Evolutionary conservation across 495 filamentous ascomycete genomes (phyloP).

Genomic region (Lepraria neglecta): DNA sequence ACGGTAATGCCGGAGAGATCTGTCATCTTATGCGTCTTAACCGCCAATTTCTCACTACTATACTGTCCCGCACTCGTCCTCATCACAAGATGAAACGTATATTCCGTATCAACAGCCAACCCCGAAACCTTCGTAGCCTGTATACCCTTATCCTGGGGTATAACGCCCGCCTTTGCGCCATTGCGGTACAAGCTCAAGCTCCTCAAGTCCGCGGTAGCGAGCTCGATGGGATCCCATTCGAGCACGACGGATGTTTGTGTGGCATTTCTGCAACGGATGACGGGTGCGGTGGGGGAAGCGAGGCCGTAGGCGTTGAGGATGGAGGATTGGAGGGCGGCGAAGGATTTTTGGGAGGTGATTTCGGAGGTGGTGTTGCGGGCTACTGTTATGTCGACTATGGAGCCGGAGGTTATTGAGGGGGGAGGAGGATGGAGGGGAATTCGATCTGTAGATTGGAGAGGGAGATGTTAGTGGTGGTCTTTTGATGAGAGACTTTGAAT

Average conservation of each 20-base stretch:
- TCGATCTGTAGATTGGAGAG: conserved; percentile 62
- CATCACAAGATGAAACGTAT: conserved; percentile 88
- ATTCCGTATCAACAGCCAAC: conserved; percentile 91
- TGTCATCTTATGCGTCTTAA: conserved; percentile 97
- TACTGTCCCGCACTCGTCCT: conserved; percentile 86
- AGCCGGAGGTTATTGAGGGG: conserved; percentile 90
- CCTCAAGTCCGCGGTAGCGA: conserved; percentile 85
- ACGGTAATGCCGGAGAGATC: conserved; percentile 95
- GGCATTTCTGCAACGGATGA: conserved; percentile 86
- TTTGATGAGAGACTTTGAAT: background rate
- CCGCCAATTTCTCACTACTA: conserved; percentile 71
- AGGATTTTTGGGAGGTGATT: conserved; percentile 59
- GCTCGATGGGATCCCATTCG: conserved; percentile 93
- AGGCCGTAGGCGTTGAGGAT: conserved; percentile 84
- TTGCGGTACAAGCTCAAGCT: conserved; percentile 88
- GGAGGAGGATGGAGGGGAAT: conserved; percentile 95
- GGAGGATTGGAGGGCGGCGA: conserved; percentile 75
- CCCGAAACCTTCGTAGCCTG: conserved; percentile 94
- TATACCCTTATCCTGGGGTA: conserved; percentile 77
- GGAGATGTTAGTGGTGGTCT: background rate
- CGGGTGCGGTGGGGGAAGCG: conserved; percentile 65
- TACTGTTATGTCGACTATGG: conserved; percentile 97
- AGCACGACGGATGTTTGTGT: conserved; percentile 96
- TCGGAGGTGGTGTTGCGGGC: conserved; percentile 79
- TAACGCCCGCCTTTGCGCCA: conserved; percentile 88